Conservation (phyloP, 75 land plant genomes). For the Pinus albicaulis region DNA sequence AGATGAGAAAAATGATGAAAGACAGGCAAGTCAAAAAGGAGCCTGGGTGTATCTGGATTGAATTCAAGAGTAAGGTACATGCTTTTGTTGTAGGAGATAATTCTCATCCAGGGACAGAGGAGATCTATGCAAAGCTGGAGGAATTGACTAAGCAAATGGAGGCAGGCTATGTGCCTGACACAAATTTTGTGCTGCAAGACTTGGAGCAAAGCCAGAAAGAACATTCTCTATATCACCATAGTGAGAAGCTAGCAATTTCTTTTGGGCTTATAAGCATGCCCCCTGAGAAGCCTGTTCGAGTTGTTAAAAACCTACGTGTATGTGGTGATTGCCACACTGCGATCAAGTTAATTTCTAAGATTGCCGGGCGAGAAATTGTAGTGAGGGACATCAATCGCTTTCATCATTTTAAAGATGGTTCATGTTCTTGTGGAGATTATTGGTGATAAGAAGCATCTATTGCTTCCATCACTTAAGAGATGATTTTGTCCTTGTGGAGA, state of each 20-base stretch:
- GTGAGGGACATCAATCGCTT: conserved; percentile 23
- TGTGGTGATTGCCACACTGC: conserved; percentile 24
- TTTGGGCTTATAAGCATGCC: conserved; percentile 28
- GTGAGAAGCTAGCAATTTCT: conserved; percentile 35
- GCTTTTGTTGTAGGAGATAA: background rate
- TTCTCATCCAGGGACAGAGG: conserved; percentile 25
- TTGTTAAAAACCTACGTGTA: conserved; percentile 20
- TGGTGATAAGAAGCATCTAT: background rate
- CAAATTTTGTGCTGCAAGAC: conserved; percentile 14
- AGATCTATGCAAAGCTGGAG: conserved; percentile 25
- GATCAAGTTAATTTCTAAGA: conserved; percentile 16
- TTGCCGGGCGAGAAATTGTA: conserved; percentile 12
- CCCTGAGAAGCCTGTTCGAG: conserved; percentile 16
- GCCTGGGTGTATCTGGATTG: conserved; percentile 4
- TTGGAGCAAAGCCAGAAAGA: conserved; percentile 7
- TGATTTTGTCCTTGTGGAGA: no score
- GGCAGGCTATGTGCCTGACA: conserved; percentile 9
- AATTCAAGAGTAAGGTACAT: background rate
- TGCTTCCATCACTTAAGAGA: no score
- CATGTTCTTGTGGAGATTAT: conserved; percentile 28
- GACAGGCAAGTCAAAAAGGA: background rate
- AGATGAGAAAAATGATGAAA: conserved; percentile 2
- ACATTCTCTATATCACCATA: conserved; percentile 10
- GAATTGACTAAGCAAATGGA: conserved; percentile 13
- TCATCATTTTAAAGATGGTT: conserved; percentile 23